phyloP scores from a whole-genome alignment of 345 rosid genomes.

The Passiflora organensis region DNA sequence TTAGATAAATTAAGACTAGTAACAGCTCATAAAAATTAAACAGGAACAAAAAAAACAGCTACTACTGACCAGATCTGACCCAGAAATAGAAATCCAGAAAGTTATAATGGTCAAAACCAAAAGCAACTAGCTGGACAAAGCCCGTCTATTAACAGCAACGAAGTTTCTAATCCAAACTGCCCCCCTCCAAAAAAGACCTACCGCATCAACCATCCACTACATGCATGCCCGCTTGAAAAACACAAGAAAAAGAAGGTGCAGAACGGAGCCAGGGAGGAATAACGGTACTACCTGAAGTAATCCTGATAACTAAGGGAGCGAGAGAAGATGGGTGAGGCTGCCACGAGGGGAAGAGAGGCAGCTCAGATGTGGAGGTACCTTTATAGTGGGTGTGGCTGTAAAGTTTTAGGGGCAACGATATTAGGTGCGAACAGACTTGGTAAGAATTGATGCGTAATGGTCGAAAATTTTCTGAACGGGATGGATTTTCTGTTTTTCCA shows the following conservation, averaged over 20 bases:
- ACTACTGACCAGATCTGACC: constrained; percentile 26
- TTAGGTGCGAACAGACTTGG: no score
- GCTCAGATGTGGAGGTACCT: neutral
- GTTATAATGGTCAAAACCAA: no score
- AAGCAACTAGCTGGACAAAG: no score
- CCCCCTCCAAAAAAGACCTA: neutral
- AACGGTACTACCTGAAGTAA: neutral
- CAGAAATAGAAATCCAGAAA: neutral
- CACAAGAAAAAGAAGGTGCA: no score
- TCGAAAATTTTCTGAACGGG: no score
- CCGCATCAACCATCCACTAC: neutral
- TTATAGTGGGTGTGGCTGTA: neutral
- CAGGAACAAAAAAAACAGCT: neutral
- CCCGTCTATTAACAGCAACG: no score
- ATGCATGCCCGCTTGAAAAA: neutral
- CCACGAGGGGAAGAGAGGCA: neutral
- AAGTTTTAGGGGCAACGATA: no score
- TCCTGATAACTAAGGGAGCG: no score
- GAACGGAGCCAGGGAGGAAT: neutral
- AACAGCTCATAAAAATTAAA: neutral
- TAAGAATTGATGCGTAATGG: no score
- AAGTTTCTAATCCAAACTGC: neutral
- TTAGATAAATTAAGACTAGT: neutral
- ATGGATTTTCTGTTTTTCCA: no score
- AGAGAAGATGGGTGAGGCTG: neutral